phyloP scores from a whole-genome alignment of 2,329 filamentous ascomycete species.

The Esteya vermicola region DNA sequence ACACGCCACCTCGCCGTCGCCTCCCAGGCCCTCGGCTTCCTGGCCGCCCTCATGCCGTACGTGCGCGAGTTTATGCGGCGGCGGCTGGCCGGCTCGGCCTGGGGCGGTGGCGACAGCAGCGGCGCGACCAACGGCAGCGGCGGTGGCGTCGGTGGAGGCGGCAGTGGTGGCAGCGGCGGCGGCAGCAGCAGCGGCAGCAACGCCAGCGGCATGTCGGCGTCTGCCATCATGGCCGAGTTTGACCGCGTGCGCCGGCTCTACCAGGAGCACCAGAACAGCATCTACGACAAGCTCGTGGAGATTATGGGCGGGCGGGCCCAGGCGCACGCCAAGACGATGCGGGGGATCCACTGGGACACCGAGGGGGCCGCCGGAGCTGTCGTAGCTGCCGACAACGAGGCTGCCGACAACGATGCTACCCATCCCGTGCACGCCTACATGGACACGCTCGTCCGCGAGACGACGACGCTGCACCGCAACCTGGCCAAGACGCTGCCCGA shows the following conservation, averaged over 20 bases:
- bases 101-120: background rate
- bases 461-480: constrained; percentile 69
- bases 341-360: constrained; percentile 58
- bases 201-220: constrained; percentile 11
- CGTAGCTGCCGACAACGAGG: too few relatives aligned
- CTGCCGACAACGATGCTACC: too few relatives aligned
- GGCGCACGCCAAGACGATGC: constrained; percentile 61
- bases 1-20: constrained; percentile 90
- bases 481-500: constrained; percentile 71
- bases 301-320: constrained; percentile 74
- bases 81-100: constrained; percentile 31
- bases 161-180: background rate
- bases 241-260: constrained; percentile 73
- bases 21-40: constrained; percentile 76
- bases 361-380: constrained; percentile 9
- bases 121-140: background rate
- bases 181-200: background rate
- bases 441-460: constrained; percentile 79
- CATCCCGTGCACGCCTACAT: constrained; percentile 59
- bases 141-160: constrained; percentile 46
- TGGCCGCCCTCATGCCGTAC: constrained; percentile 76
- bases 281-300: constrained; percentile 84
- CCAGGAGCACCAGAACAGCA: constrained; percentile 80
- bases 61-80: constrained; percentile 82
- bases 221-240: constrained; percentile 62